A percentile compares a stretch with the other conserved stretches of the same genome.
These are phyloP conservation scores for Trichoderma citrinoviride DNA, from an alignment of 2,329 filamentous ascomycete species.

Conservation along the genomic window DNA sequence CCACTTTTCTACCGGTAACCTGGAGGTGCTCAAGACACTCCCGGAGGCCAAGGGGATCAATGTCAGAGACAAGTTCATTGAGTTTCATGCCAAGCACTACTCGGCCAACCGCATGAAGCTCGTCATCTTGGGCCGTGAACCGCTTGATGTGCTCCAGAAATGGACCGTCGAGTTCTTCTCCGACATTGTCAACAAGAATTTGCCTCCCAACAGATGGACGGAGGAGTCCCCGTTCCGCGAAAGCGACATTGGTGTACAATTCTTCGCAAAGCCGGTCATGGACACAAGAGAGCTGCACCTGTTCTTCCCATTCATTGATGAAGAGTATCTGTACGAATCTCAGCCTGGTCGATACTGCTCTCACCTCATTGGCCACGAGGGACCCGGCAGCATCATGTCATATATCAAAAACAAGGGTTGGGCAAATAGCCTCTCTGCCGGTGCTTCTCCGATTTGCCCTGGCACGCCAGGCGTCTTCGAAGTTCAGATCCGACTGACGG, in stretches of 20 bases:
- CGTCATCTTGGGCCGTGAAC: slow-evolving; percentile 78
- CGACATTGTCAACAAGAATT: slow-evolving; percentile 74
- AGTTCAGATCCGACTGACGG: slow-evolving; percentile 74
- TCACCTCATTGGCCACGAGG: slow-evolving; percentile 88
- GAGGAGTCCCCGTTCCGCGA: slow-evolving; percentile 50
- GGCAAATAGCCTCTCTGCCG: slow-evolving; percentile 79
- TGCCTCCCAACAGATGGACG: slow-evolving; percentile 59
- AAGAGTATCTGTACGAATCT: slow-evolving; percentile 73
- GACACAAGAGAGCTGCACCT: slow-evolving; percentile 77
- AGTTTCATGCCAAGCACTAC: slow-evolving; percentile 86
- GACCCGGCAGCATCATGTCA: slow-evolving; percentile 85
- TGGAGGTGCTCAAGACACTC: slow-evolving; percentile 78
- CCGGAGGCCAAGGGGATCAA: slow-evolving; percentile 78
- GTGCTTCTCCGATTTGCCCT: slow-evolving; percentile 71
- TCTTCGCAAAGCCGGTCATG: slow-evolving; percentile 90
- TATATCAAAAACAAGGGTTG: slow-evolving; percentile 89
- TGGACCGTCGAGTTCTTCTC: slow-evolving; percentile 87
- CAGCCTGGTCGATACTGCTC: slow-evolving; percentile 84
- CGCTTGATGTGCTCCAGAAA: slow-evolving; percentile 74
- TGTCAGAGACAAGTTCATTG: slow-evolving; percentile 86
- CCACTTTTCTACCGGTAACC: slow-evolving; percentile 88
- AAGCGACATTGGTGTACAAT: slow-evolving; percentile 60
- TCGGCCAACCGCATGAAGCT: slow-evolving; percentile 94
- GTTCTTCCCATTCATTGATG: slow-evolving; percentile 80
- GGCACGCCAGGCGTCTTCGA: slow-evolving; percentile 76